Evolutionary conservation across 2,329 filamentous ascomycete genomes (phyloP).

Genomic region (Ophiostoma triangulosporum): DNA sequence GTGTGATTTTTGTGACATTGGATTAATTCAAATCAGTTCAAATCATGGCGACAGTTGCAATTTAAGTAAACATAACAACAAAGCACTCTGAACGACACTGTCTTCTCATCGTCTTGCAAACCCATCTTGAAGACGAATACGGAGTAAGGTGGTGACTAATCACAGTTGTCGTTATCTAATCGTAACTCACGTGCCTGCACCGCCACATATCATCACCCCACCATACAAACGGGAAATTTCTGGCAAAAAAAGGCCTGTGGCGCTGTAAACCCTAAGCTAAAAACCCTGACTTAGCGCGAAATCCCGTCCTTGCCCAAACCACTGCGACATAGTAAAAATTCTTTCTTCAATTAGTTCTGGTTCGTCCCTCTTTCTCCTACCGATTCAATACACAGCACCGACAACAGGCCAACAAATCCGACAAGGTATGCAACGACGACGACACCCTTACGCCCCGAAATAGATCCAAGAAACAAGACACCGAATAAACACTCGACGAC

Average conservation of each 20-base stretch:
- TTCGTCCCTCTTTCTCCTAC: constrained; percentile 2
- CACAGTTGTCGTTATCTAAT: too few species aligned
- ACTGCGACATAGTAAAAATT: constrained; percentile 8
- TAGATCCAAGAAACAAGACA: neutral
- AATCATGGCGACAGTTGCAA: too few species aligned
- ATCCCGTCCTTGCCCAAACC: neutral
- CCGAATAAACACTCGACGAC: neutral
- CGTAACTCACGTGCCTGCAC: neutral
- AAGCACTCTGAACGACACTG: too few species aligned
- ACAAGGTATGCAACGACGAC: constrained; percentile 8
- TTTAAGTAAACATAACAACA: too few species aligned
- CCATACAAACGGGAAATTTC: neutral
- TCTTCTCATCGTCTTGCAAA: too few species aligned
- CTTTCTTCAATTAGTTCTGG: constrained; percentile 3
- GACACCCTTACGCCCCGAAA: neutral
- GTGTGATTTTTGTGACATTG: too few species aligned
- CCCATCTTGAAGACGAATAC: too few species aligned
- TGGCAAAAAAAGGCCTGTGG: constrained; percentile 5
- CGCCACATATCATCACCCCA: constrained; percentile 1
- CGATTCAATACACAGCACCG: constrained; percentile 4
- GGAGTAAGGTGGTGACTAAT: too few species aligned
- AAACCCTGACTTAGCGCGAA: constrained; percentile 8
- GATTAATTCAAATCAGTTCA: too few species aligned
- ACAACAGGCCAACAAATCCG: constrained; percentile 9
- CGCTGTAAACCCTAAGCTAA: constrained; percentile 8